phyloP scores from a whole-genome alignment of 2,329 filamentous ascomycete genomes.

The Tolypocladium cylindrosporum region DNA sequence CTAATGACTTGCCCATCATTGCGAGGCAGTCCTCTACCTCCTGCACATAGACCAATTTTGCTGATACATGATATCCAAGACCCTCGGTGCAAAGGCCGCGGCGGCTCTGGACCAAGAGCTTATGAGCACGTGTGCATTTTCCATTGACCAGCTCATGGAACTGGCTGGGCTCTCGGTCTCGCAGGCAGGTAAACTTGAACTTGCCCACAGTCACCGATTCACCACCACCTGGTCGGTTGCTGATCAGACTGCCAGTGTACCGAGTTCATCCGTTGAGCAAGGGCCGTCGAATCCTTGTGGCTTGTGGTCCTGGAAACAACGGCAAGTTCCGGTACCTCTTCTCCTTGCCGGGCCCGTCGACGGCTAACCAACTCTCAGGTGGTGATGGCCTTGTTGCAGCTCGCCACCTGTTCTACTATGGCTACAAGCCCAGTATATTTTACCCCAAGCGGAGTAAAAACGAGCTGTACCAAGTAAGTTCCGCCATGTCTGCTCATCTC shows the following conservation, averaged over 20 bases:
- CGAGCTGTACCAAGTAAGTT: conserved; percentile 69
- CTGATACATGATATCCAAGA: conserved; percentile 45
- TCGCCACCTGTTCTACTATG: conserved; percentile 83
- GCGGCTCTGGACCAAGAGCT: conserved; percentile 86
- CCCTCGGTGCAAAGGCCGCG: conserved; percentile 77
- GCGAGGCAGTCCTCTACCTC: background rate
- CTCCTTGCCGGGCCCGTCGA: background rate
- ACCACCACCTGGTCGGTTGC: background rate
- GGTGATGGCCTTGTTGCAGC: conserved; percentile 93
- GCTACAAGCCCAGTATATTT: conserved; percentile 80
- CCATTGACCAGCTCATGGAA: conserved; percentile 95
- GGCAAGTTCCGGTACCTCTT: conserved; percentile 26
- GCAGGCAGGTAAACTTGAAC: conserved; percentile 55
- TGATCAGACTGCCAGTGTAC: conserved; percentile 49
- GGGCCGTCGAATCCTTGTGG: conserved; percentile 68
- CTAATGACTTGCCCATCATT: background rate
- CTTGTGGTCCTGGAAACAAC: conserved; percentile 79
- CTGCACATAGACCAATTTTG: background rate
- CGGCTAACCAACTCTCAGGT: conserved; percentile 40
- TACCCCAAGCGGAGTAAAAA: conserved; percentile 90
- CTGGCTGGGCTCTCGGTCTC: conserved; percentile 87
- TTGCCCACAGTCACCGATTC: background rate
- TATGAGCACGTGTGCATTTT: conserved; percentile 82
- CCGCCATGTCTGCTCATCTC: background rate
- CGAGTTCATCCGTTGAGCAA: conserved; percentile 66